These are phyloP conservation scores for Wallacemonas collosoma DNA, from an alignment of 208 protist species.

Conservation along the genomic window DNA sequence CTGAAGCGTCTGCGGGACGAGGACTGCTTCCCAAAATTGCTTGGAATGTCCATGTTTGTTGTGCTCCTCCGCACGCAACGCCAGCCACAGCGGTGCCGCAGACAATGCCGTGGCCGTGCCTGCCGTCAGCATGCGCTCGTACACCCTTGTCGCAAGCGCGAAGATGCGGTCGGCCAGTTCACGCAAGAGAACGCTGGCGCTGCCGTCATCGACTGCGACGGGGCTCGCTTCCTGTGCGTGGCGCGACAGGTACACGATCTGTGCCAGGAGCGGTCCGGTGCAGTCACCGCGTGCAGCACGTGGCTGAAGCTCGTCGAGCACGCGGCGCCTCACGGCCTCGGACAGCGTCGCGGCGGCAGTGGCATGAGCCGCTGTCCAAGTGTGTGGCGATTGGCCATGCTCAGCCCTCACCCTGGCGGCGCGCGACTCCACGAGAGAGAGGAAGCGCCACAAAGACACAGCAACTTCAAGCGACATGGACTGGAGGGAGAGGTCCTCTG, in stretches of 20 bases:
- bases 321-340: background rate
- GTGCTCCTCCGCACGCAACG: background rate
- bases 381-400: no score
- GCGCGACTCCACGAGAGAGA: background rate
- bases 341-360: background rate
- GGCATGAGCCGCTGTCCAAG: no score
- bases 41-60: background rate
- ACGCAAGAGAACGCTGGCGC: background rate
- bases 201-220: background rate
- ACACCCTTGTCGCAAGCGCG: background rate
- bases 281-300: background rate
- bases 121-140: background rate
- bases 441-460: background rate
- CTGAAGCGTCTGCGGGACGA: background rate
- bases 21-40: background rate
- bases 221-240: background rate
- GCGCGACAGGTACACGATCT: background rate
- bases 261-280: background rate
- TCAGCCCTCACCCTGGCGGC: no score
- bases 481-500: background rate
- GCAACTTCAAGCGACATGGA: slow-evolving; percentile 2
- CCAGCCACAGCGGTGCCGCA: background rate
- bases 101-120: background rate
- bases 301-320: background rate
- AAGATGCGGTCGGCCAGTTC: background rate